Base-by-base conservation (phyloP, 805 yeast species). In the Nakazawaea wyomingensis region DNA sequence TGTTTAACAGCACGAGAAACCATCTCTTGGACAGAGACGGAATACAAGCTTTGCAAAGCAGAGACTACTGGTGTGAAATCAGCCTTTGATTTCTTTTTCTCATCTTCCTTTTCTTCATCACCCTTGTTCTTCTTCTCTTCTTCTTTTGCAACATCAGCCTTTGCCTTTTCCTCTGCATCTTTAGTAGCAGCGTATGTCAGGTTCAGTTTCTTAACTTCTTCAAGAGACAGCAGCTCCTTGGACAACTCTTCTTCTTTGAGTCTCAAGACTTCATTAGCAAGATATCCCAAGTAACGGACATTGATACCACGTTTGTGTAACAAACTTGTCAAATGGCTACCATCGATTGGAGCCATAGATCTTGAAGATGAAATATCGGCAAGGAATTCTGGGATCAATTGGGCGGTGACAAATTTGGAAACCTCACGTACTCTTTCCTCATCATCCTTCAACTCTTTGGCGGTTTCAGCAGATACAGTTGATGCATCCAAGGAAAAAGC, bases 241-340 rank as follows among this genome's bases (percentile, higher is more conserved):
- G 54, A 57, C 5, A 45, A 49, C 17, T 54, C 52, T 34, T 55
- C 55, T 13, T 52, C 51, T 29, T 62, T 64, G 5, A 39, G 53
- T 42, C 67, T 57, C 9, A 62, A 65, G 28, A 63, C 51, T 31
- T 59, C 56, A 43, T 62, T 55, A 18, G 80, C 80, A 50, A 86
- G 57, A 14, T 55, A 61, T 47, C 96, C 96, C 54, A 91, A 71
- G 57, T 91, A 91, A 67, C 98, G 83, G 64, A 90, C 59, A 61
- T 88, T 90, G 60, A 91, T 80, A 70, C 99, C 99, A 43, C 71
- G 68, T 49, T 75, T 76, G 62, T 93, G 99, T 63, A 91, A 62
- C 41, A 72, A 59, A 33, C 71, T 66, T 16, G 85, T 66, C 53
- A 93, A 73, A 54, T 89, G 93, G 3, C 64, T 57, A 50, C 98